Percentiles rank a stretch among this genome's conserved stretches.
Conservation (phyloP, 140 eudicot species). For the Ambrosia hybrid region DNA sequence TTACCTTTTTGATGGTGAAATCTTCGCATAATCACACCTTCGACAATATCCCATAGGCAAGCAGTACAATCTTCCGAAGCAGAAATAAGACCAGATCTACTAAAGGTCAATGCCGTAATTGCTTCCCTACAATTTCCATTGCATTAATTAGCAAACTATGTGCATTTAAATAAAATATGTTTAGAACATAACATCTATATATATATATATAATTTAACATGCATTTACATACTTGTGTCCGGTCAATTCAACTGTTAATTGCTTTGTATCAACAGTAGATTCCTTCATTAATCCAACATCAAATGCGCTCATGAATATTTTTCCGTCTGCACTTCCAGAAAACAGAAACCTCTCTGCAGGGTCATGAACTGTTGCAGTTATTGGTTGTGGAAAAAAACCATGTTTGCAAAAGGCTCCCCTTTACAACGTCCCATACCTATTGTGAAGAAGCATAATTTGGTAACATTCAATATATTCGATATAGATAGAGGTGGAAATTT, state of each 20-base stretch:
- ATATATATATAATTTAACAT: not conserved
- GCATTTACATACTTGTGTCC: conserved; percentile 36
- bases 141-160: not conserved
- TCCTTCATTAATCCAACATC: conserved; percentile 41
- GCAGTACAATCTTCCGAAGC: conserved; percentile 51
- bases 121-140: conserved; percentile 32
- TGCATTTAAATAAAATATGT: conserved; percentile 5
- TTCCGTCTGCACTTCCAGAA: conserved; percentile 55
- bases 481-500: conserved; percentile 2
- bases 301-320: conserved; percentile 40
- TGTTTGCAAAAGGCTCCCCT: conserved; percentile 39
- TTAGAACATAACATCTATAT: conserved; percentile 9
- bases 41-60: conserved; percentile 49
- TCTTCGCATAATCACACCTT: conserved; percentile 41
- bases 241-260: conserved; percentile 33
- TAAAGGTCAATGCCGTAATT: conserved; percentile 41
- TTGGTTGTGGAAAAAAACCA: conserved; percentile 38
- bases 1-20: conserved; percentile 51
- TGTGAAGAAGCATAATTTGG: conserved; percentile 14
- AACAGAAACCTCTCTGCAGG: conserved; percentile 43
- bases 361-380: conserved; percentile 45
- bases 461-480: conserved; percentile 9
- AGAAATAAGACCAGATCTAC: conserved; percentile 47
- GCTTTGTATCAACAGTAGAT: conserved; percentile 10
- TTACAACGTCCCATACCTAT: conserved; percentile 41